Base-by-base conservation (phyloP, 139 green algal species). In the Coelastrella sp. region DNA sequence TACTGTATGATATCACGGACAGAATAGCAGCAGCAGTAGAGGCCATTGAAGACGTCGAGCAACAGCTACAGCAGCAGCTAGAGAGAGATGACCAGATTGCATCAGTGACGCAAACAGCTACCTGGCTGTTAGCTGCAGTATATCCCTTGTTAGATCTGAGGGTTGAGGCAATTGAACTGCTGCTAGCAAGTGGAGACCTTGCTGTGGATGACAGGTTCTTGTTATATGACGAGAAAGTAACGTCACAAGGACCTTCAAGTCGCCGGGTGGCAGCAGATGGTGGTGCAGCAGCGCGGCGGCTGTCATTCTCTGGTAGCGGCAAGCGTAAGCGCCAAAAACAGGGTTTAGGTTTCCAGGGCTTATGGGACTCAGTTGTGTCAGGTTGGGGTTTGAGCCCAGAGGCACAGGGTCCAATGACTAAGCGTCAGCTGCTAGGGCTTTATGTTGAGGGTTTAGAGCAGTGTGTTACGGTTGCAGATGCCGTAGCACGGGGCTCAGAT, bases 401-500 rank as follows among this genome's bases (percentile, higher is more conserved):
- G 1, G 38, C 72, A 2, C 0, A 38, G 5, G 78, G 60, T 5
- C 40, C 62, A 32, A 60, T 84, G 4, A 74, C 78, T 23, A 84
- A 84, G 78, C 78, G 62, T 13, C 78, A 76, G 40, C 60, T 76
- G 37, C 37, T 76, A 53, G 78, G n/a, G 3, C 43, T 76, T n/a
- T 75, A 84, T 84, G 62, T 37, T 23, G 78, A 76, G 2, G 8
- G 7, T 0, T 37, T 84, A 11, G 37, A 41, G 50, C 37, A 50
- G 27, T 25, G 8, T 40, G 34, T 76, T 25, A 23, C 32, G 11
- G 72, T 81, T 38, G 5, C 75, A 35, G 80, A 88, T 67, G 68
- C 66, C 2, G 77, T 86, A n/a, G 86, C 86, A 17, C 64, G 80
- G 2, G 86, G 86, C n/a, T 87, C 79, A 32, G 81, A 89, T 30